Evolutionary conservation across 2,329 filamentous ascomycete genomes (phyloP).

Genomic region (Ophiosphaerella korrae): DNA sequence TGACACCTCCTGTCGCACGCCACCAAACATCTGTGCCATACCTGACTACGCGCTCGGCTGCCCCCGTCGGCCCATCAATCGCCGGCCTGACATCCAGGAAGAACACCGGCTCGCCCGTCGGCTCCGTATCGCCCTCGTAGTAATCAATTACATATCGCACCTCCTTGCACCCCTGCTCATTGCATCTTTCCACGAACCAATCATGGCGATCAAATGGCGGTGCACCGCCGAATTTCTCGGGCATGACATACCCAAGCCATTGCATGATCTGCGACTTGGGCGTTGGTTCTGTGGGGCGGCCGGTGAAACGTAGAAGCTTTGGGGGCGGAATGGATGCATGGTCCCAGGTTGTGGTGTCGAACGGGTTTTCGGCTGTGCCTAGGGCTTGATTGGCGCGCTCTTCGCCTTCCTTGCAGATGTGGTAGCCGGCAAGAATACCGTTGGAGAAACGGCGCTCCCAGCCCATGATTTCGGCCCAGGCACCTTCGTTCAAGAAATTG

Average conservation of each 20-base stretch:
- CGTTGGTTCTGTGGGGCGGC: constrained; percentile 84
- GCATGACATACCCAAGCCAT: constrained; percentile 78
- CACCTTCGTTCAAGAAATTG: constrained; percentile 97
- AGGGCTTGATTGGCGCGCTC: constrained; percentile 65
- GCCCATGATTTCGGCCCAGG: constrained; percentile 91
- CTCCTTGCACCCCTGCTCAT: constrained; percentile 71
- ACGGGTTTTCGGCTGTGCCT: constrained; percentile 33
- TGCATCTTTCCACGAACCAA: constrained; percentile 84
- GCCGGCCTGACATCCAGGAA: constrained; percentile 93
- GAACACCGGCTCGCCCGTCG: constrained; percentile 90
- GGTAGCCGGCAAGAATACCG: constrained; percentile 74
- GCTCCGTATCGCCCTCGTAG: constrained; percentile 82
- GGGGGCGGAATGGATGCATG: constrained; percentile 59
- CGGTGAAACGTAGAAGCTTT: constrained; percentile 83
- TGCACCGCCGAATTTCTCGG: constrained; percentile 75
- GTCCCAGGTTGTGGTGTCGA: constrained; percentile 44
- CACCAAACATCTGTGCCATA: constrained; percentile 97
- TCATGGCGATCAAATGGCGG: constrained; percentile 96
- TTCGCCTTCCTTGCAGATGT: constrained; percentile 75
- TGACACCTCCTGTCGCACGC: constrained; percentile 76
- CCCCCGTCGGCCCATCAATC: constrained; percentile 76
- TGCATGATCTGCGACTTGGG: constrained; percentile 89
- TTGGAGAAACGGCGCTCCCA: constrained; percentile 87
- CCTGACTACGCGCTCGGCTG: constrained; percentile 79
- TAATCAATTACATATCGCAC: constrained; percentile 97